Conservation (phyloP, 352 stramenopile species). For the Pythium guiyangense region DNA sequence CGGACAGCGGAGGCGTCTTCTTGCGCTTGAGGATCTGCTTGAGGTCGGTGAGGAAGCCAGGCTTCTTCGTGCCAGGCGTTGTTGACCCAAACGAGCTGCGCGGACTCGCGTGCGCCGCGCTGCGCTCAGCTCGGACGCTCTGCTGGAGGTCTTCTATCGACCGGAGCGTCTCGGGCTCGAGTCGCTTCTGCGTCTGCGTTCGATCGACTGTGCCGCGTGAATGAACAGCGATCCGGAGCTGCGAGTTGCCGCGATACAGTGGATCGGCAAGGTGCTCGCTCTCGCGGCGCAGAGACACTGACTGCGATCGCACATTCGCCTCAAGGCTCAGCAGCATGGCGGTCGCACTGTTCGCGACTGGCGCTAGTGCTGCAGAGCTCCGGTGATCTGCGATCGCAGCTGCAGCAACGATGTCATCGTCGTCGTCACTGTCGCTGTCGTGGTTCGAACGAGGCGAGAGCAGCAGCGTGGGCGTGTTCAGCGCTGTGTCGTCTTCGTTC, state of each 20-base stretch:
- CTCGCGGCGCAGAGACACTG: too few species aligned
- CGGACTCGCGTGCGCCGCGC: not conserved
- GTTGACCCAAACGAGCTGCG: not conserved
- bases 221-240: constrained; percentile 9
- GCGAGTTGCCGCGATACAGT: too few species aligned
- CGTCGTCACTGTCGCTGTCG: constrained; percentile 7
- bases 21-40: constrained; percentile 13
- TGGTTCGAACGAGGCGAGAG: constrained; percentile 1
- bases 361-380: too few species aligned
- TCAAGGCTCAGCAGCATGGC: not conserved
- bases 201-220: constrained; percentile 8
- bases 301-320: too few species aligned
- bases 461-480: too few species aligned
- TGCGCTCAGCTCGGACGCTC: not conserved
- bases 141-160: constrained; percentile 2
- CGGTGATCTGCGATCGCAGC: not conserved
- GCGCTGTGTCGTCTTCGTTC: not conserved
- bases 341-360: not conserved
- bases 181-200: not conserved
- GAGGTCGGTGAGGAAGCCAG: constrained; percentile 15
- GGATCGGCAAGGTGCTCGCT: too few species aligned
- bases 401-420: constrained; percentile 9
- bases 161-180: constrained; percentile 6
- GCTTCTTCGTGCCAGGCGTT: too few species aligned
- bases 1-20: not conserved